These are phyloP conservation scores for Geranium brycei DNA, from an alignment of 345 rosid genomes.

Conservation along the genomic window DNA sequence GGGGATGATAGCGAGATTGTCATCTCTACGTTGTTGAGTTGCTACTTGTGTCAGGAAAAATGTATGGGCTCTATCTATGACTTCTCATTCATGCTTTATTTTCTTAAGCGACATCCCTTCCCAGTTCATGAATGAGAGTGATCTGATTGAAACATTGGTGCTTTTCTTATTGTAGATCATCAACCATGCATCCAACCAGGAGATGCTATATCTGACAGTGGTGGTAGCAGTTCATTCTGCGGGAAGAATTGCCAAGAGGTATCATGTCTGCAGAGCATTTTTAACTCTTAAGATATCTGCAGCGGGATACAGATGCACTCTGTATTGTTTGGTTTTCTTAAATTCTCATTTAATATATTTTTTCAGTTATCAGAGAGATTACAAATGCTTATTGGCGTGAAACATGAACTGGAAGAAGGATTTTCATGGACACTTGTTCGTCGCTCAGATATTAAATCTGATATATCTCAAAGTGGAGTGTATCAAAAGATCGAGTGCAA, in stretches of 20 bases:
- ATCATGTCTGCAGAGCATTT: conserved; percentile 6
- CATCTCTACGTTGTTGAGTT: conserved; percentile 21
- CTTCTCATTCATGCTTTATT: no score
- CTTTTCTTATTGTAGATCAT: conserved; percentile 52
- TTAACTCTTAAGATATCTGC: neutral
- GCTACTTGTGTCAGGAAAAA: conserved; percentile 70
- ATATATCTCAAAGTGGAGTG: conserved; percentile 35
- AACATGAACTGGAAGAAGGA: conserved; percentile 66
- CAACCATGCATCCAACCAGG: conserved; percentile 33
- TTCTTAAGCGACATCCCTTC: neutral
- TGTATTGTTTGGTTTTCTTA: conserved; percentile 1
- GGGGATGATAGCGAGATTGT: conserved; percentile 15
- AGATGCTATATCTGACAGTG: conserved; percentile 21
- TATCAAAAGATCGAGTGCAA: conserved; percentile 55
- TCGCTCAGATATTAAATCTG: conserved; percentile 42
- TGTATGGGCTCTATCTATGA: conserved; percentile 29
- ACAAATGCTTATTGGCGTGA: conserved; percentile 63
- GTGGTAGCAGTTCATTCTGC: conserved; percentile 36
- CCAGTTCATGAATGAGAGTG: neutral
- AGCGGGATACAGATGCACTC: neutral
- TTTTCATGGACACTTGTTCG: conserved; percentile 72
- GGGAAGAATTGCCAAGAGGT: conserved; percentile 83
- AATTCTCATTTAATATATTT: conserved; percentile 1
- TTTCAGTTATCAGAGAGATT: conserved; percentile 45
- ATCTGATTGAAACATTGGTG: conserved; percentile 10